Conservation (phyloP, 2,329 filamentous ascomycete species). For the Mycosphaerella sp. region DNA sequence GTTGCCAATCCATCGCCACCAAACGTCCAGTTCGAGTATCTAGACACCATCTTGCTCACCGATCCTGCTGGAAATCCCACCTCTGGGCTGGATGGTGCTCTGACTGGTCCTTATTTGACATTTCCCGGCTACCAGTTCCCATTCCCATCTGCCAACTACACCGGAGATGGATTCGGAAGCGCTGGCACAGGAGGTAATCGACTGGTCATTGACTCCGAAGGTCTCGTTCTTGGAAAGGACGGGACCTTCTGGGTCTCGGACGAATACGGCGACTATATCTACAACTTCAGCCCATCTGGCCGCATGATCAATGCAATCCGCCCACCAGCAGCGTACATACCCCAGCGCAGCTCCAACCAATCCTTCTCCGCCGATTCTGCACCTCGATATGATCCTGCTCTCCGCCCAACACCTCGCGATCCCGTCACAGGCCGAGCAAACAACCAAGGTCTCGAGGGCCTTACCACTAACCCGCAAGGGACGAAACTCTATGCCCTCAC, state of each 20-base stretch:
- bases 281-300: conserved; percentile 56
- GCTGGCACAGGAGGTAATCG: conserved; percentile 53
- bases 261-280: conserved; percentile 60
- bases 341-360: conserved; percentile 54
- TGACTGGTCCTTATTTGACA: conserved; percentile 44
- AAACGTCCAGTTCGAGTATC: conserved; percentile 58
- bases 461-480: conserved; percentile 58
- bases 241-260: conserved; percentile 64
- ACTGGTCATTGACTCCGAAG: conserved; percentile 60
- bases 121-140: conserved; percentile 53
- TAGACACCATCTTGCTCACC: conserved; percentile 59
- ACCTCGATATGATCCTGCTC: conserved; percentile 51
- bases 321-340: conserved; percentile 59
- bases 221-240: conserved; percentile 55
- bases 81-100: conserved; percentile 59
- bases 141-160: conserved; percentile 58
- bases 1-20: conserved; percentile 49
- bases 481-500: conserved; percentile 59
- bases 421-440: conserved; percentile 60
- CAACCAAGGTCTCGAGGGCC: conserved; percentile 69
- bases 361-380: conserved; percentile 60
- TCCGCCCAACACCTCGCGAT: conserved; percentile 49
- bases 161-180: conserved; percentile 62
- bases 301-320: conserved; percentile 58
- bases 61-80: conserved; percentile 57